Percentiles rank a stretch among this genome's conserved stretches.
Conservation (phyloP, 257 asterid species). For the Scutellaria baicalensis region DNA sequence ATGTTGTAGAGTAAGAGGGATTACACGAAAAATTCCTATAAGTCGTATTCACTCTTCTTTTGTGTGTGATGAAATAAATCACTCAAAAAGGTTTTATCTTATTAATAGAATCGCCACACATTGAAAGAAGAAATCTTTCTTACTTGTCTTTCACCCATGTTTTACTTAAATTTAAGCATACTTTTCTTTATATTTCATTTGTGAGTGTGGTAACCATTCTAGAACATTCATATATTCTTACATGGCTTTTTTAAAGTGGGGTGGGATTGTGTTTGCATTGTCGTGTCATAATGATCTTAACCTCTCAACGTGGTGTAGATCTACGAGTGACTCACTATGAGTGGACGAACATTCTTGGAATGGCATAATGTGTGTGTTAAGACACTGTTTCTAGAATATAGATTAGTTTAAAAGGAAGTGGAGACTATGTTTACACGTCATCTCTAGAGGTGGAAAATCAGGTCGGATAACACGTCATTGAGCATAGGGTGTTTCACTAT, state of each 20-base stretch:
- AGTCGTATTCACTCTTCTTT: background rate
- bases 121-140: background rate
- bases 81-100: background rate
- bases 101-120: conserved; percentile 1
- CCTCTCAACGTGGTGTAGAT: background rate
- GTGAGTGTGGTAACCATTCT: too few relatives aligned
- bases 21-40: conserved; percentile 8
- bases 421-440: too few relatives aligned
- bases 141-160: too few relatives aligned
- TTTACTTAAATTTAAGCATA: too few relatives aligned
- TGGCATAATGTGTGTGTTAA: background rate
- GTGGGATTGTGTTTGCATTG: background rate
- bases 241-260: background rate
- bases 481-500: too few relatives aligned
- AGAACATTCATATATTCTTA: background rate
- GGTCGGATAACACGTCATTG: too few relatives aligned
- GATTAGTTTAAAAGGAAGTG: too few relatives aligned
- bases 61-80: background rate
- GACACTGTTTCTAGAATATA: too few relatives aligned
- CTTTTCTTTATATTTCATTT: too few relatives aligned
- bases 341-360: background rate
- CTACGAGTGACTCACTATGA: conserved; percentile 9
- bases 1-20: conserved; percentile 22
- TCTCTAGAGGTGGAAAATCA: too few relatives aligned
- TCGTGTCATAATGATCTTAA: background rate